Evolutionary conservation across 352 stramenopile species (phyloP), one percentile per base, ranked within the genome.

Genomic region (Pythium grandisporangium): DNA sequence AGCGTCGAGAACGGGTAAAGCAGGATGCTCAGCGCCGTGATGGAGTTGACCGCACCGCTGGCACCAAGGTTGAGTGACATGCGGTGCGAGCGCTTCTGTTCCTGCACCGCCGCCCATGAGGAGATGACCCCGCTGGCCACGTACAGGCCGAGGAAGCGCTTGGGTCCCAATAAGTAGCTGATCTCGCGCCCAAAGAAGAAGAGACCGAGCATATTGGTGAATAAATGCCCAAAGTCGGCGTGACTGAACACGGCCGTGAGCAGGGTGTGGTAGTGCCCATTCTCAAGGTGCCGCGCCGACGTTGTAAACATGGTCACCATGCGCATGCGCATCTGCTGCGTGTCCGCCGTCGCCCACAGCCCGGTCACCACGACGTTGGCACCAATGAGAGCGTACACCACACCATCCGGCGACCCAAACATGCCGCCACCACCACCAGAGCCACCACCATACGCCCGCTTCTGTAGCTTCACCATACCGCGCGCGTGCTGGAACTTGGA

Each of bases 281-380:
- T 60, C 40, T 53, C 48, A 14, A 92, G 41, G 41, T 89, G 75
- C 38, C 63, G 53, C 33, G 68, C 55, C 38, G 75, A 92, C 37
- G 75, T 92, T 27, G 75, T 92, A 43, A 87, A 92, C 41, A 84
- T 55, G 20, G 48, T 66, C 22, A 83, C 59, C 79, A 90, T 89
- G 42, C 72, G 75, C 8, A 51, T 27, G 55, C 79, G 62, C 43
- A 55, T 53, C 21, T 48, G 49, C n/a, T 56, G 56, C 8, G 61
- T 62, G 27, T 86, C 52, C n/a, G 74, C 61, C 3, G 57, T 67
- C 26, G 67, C 21, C 78, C 75, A 92, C 36, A 71, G 53, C 30
- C 80, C 66, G 11, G 57, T 81, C 26, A 89, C 65, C 2, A 68
- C 43, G 10, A 48, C 55, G 30, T 92, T 92, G 13, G 51, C 54